Evolutionary conservation across 2,329 filamentous ascomycete species (phyloP), one percentile per base, ranked within the genome.

Genomic region (Aspergillus chevalieri): DNA sequence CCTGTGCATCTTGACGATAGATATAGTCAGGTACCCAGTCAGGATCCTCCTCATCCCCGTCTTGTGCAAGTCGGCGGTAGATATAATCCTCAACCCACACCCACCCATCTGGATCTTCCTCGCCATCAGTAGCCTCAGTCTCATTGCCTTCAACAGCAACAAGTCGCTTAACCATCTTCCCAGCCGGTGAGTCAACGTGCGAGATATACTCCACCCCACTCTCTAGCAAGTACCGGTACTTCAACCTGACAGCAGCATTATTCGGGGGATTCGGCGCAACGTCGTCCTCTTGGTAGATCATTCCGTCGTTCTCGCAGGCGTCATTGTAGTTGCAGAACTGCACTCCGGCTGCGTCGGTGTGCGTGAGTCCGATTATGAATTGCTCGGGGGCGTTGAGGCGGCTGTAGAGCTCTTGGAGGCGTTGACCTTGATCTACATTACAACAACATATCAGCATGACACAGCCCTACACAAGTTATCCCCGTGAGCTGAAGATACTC

Each of bases 221-320:
- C 14, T n/a, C 34, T 1, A 36, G 34, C 34, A 36, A n/a, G 57
- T 44, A 41, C 49, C 52, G 22, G 48, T 48, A 42, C 36, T 50
- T 55, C 47, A 44, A 36, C 53, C 28, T 59, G 55, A 53, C 53
- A 54, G 55, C 57, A 51, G 56, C 57, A 49, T 56, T 51, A 14
- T 17, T 36, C 12, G 15, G 34, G n/a, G 34, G 34, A 6, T 36
- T 36, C 15, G 34, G 34, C 6, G 15, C 34, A 14, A 36, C 34
- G 9, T 36, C 34, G 34, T 36, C 34, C 4, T 17, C 34, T 36
- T 36, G 34, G 34, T n/a, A 36, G 34, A 36, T 36, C 34, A 8
- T 7, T 17, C 34, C 34, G 8, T 36, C 34, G 15, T 36, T 36
- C 14, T 36, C n/a, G 8, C 34, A 36, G n/a, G 34, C 34, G n/a